Evolutionary conservation across 225 moss, liverwort and hornwort species (phyloP).

Genomic region (Physcomitrellopsis africana): DNA sequence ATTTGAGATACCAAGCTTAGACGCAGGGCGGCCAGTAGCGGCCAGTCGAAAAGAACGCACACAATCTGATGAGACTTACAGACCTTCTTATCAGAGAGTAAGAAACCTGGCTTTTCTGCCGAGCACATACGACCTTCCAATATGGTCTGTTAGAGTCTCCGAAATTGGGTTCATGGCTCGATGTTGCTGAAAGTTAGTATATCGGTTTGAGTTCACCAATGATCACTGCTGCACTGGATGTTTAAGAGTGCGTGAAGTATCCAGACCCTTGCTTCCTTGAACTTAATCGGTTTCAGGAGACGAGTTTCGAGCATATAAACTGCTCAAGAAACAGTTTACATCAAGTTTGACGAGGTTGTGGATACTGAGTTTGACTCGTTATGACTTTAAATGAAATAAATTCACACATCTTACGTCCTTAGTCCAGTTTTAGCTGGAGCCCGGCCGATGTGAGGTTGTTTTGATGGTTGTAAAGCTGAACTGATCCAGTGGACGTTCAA

Average conservation of each 20-base stretch:
- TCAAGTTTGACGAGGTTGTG: no score
- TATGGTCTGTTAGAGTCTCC: neutral
- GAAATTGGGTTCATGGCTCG: neutral
- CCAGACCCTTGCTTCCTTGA: neutral
- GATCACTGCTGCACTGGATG: constrained; percentile 5
- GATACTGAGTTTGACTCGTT: no score
- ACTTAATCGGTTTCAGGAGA: no score
- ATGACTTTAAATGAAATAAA: no score
- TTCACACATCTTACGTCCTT: no score
- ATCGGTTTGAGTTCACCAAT: neutral
- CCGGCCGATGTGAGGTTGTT: no score
- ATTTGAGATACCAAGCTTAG: constrained; percentile 96
- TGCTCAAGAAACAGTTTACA: no score
- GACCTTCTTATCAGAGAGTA: constrained; percentile 79
- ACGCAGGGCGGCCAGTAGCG: constrained; percentile 70
- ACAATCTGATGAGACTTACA: constrained; percentile 64
- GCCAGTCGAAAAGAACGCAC: constrained; percentile 66
- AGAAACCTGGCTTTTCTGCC: neutral
- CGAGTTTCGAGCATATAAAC: no score
- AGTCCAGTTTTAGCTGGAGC: no score
- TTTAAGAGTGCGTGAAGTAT: constrained; percentile 23
- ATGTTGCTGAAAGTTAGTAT: constrained; percentile 13
- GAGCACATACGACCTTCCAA: neutral
- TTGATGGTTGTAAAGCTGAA: no score
- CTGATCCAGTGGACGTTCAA: no score